Base-by-base conservation (phyloP, 371 early-diverging fungal species). In the Capillidium heterosporum region DNA sequence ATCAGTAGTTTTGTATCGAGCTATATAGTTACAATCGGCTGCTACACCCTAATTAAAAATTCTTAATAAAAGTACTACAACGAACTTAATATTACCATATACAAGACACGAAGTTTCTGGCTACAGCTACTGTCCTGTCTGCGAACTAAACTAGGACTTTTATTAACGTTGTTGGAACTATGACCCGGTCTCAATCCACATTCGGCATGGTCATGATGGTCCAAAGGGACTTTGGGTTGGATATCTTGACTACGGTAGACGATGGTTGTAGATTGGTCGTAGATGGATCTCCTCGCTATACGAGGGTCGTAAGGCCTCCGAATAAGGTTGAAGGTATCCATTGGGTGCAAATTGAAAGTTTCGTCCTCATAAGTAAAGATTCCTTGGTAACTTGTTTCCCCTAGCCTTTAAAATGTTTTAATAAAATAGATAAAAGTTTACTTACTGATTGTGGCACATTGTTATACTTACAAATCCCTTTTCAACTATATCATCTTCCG, bases 1-100 rank as follows among this genome's bases (percentile, higher is more conserved):
- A 21, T 74, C 76, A 13, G 68, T 65, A 5, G 75, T 70, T 54
- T 70, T 65, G 59, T 82, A 85, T 23, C 63, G 56, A 27, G 65
- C 66, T 3, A 78, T 75, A 61, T 85, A 88, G 1, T 83, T 74
- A 62, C 88, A 88, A 61, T 86, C 88, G 1, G 88, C 85, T 0
- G 82, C 87, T 44, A 73, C 78, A 42, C 74, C 77, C 71, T n/a
- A n/a, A n/a, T n/a, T n/a, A n/a, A n/a, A n/a, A n/a, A n/a, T n/a
- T n/a, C n/a, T n/a, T n/a, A n/a, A n/a, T n/a, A n/a, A n/a, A n/a
- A n/a, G n/a, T n/a, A n/a, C n/a, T n/a, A n/a, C n/a, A n/a, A n/a
- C n/a, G n/a, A n/a, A n/a, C n/a, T n/a, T n/a, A n/a, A n/a, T n/a
- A n/a, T n/a, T n/a, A n/a, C n/a, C n/a, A 67, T 64, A 32, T 71